Evolutionary conservation across 306 rosid species (phyloP).

Genomic region (Cucurbita maxima): DNA sequence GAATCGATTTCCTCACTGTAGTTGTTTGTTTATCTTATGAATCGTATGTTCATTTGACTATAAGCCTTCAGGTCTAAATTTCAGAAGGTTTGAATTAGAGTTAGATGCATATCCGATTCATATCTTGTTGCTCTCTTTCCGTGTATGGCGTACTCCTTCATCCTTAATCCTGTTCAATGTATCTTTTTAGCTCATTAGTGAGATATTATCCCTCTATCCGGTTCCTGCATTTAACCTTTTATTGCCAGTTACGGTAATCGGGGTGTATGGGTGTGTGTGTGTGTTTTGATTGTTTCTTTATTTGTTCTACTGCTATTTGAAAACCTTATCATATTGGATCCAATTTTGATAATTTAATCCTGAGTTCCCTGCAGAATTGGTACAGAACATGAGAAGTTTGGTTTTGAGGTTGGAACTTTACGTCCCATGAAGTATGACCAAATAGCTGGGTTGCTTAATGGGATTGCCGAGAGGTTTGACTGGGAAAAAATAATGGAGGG

Average conservation of each 20-base stretch:
- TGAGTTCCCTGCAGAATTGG: constrained; percentile 52
- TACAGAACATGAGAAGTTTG: constrained; percentile 98
- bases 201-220: neutral
- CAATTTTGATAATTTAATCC: neutral
- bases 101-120: neutral
- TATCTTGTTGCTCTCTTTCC: neutral
- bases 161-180: neutral
- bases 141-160: neutral
- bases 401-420: constrained; percentile 65
- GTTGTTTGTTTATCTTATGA: neutral
- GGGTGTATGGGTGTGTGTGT: neutral
- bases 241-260: neutral
- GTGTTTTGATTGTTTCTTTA: neutral
- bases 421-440: constrained; percentile 76
- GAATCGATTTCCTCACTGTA: neutral
- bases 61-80: neutral
- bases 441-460: constrained; percentile 67
- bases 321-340: neutral
- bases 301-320: neutral
- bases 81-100: neutral
- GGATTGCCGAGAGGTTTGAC: constrained; percentile 86
- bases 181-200: neutral
- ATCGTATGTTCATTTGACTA: neutral
- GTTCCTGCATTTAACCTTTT: neutral
- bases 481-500: constrained; percentile 95